Base-by-base conservation (phyloP, 768 basidiomycete species). In the Leccinum ochraceum region DNA sequence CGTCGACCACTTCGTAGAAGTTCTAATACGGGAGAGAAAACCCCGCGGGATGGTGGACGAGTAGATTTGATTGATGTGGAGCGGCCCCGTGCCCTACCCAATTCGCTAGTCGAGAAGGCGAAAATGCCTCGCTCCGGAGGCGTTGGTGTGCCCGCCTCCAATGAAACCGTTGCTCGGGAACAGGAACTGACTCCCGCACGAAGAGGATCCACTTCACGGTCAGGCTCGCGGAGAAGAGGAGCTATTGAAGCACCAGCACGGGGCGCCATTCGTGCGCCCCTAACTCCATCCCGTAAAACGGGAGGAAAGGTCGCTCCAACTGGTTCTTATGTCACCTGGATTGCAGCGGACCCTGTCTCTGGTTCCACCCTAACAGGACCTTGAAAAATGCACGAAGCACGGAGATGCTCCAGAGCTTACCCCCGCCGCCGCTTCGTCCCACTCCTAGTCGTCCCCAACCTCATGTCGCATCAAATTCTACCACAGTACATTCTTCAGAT, bases 321-420 rank as follows among this genome's bases (percentile, higher is more conserved):
- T 32, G 57, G 59, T 34, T 71, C 53, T 56, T 63, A 66, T 37
- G 53, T 74, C 16, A 59, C 59, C 24, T 68, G 64, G 64, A 74
- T 67, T 60, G 69, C 77, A 36, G 70, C 76, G 39, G 75, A 81
- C 53, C 55, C 67, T 17, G 66, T 65, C 53, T 53, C 73, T 20
- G 60, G 60, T 39, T 63, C 83, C 2, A 71, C 14, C 81, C 82
- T 36, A 32, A 28, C 37, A 66, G 57, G 52, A 4, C 56, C 2
- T 22, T 74, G 30, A 74, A 70, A 63, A 69, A 67, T 37, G 61
- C 68, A 30, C 74, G 61, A 63, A 74, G 73, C 48, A 62, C 71
- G 44, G 73, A 74, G 44, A 61, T 66, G 61, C 67, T 74, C 39
- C 71, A 69, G 51, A 65, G 59, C 28, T 8, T 58, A 10, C 60